Conservation (phyloP, 441 rosid genomes). For the Adansonia madagascariensis region DNA sequence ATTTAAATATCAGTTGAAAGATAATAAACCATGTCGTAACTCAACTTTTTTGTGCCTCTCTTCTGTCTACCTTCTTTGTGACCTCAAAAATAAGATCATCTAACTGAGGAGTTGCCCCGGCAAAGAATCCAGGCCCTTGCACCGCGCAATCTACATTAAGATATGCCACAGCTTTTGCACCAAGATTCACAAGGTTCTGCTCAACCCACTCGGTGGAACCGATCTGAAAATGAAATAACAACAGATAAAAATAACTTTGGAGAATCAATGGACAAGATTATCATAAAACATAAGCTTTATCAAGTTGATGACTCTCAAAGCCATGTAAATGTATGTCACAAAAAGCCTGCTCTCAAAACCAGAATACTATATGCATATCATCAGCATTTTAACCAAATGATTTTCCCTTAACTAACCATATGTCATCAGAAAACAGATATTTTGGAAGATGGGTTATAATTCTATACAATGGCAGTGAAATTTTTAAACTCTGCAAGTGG, state of each 20-base stretch:
- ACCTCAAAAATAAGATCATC: constrained; percentile 72
- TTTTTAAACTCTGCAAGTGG: background rate
- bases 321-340: background rate
- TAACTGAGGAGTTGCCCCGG: constrained; percentile 85
- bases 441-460: background rate
- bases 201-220: constrained; percentile 99
- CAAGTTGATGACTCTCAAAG: constrained; percentile 9
- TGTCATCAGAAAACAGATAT: background rate
- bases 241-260: background rate
- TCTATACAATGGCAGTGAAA: background rate
- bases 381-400: background rate
- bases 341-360: background rate
- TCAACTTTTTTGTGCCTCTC: background rate
- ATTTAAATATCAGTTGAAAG: constrained; percentile 9
- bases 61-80: constrained; percentile 61
- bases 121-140: constrained; percentile 92
- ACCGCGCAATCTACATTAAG: constrained; percentile 95
- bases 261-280: background rate
- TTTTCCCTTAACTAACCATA: background rate
- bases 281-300: background rate
- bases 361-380: background rate
- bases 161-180: constrained; percentile 85
- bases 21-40: background rate
- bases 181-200: constrained; percentile 73
- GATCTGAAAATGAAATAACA: constrained; percentile 41